Conservation (phyloP, 495 filamentous ascomycete genomes). For the Barbatosphaeria neglecta region DNA sequence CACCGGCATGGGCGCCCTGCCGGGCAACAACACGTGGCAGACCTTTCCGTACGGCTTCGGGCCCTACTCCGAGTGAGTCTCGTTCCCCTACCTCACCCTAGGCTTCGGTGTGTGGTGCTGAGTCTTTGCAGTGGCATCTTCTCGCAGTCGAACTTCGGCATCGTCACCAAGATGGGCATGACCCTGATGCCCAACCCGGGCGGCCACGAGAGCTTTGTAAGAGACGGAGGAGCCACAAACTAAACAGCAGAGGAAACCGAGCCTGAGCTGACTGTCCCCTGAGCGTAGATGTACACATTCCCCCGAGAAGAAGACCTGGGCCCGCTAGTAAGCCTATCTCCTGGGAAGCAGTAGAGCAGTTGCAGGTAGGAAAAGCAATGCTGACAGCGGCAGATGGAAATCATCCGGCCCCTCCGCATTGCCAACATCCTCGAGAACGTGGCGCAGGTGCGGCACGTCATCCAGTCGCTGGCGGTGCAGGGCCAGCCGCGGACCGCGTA, state of each 20-base stretch:
- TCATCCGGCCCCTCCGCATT: constrained; percentile 36
- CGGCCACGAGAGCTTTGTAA: constrained; percentile 24
- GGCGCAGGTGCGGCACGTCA: constrained; percentile 36
- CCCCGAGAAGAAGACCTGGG: constrained; percentile 40
- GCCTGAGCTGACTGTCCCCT: too few relatives aligned
- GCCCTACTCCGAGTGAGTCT: constrained; percentile 31
- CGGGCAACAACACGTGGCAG: constrained; percentile 36
- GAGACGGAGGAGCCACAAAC: neutral
- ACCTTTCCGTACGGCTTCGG: constrained; percentile 45
- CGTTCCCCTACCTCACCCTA: neutral
- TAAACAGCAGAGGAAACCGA: too few relatives aligned
- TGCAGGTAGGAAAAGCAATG: too few relatives aligned
- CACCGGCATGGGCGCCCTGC: constrained; percentile 49
- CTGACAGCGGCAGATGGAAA: constrained; percentile 19
- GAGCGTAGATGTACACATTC: constrained; percentile 41
- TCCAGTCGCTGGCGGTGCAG: constrained; percentile 32
- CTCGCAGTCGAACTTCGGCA: constrained; percentile 44
- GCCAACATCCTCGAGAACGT: constrained; percentile 40
- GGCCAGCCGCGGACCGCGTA: constrained; percentile 22
- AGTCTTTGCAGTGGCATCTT: constrained; percentile 35
- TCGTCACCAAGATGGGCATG: constrained; percentile 49
- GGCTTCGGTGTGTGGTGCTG: neutral
- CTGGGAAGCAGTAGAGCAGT: too few relatives aligned
- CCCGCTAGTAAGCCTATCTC: constrained; percentile 16
- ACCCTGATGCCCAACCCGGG: constrained; percentile 37